These are phyloP conservation scores for Leccinum olivaceoglutinosum DNA, from an alignment of 1,284 basidiomycete species.

Conservation along the genomic window DNA sequence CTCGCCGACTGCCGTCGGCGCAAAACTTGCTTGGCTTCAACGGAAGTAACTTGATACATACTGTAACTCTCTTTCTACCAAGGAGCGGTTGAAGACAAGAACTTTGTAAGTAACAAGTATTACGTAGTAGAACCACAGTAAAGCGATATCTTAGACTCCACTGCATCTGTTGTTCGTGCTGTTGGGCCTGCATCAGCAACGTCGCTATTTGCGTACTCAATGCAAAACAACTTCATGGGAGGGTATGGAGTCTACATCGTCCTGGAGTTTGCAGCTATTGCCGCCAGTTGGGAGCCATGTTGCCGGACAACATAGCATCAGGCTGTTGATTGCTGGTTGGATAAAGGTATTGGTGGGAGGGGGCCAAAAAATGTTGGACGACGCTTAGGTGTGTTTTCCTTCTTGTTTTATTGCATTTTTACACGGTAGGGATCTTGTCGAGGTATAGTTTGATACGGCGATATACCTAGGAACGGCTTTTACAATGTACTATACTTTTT, in stretches of 20 bases:
- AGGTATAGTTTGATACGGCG: background rate
- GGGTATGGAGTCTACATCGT: conserved; percentile 33
- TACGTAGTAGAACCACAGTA: no score
- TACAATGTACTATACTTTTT: conserved; percentile 19
- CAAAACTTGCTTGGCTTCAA: no score
- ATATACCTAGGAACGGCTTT: conserved; percentile 2
- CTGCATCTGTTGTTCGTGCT: conserved; percentile 42
- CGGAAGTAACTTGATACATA: no score
- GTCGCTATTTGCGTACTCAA: conserved; percentile 36
- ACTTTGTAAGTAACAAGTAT: no score
- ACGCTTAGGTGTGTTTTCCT: conserved; percentile 15
- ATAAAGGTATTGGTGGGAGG: background rate
- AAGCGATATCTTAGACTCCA: conserved; percentile 13
- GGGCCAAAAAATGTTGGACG: background rate
- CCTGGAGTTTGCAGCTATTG: conserved; percentile 15
- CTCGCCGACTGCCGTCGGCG: no score
- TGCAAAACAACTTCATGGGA: conserved; percentile 29
- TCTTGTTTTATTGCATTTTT: conserved; percentile 12
- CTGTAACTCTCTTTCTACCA: no score
- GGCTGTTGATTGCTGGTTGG: conserved; percentile 11
- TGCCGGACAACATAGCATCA: conserved; percentile 22
- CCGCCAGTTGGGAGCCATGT: conserved; percentile 19
- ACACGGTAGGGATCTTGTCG: conserved; percentile 2
- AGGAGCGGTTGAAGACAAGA: no score
- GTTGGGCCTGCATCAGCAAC: conserved; percentile 39